A percentile compares a stretch with the other conserved stretches of the same genome.
These are phyloP conservation scores for Basidiobolus meristosporus DNA, from an alignment of 371 early-diverging fungal species.

Conservation along the genomic window DNA sequence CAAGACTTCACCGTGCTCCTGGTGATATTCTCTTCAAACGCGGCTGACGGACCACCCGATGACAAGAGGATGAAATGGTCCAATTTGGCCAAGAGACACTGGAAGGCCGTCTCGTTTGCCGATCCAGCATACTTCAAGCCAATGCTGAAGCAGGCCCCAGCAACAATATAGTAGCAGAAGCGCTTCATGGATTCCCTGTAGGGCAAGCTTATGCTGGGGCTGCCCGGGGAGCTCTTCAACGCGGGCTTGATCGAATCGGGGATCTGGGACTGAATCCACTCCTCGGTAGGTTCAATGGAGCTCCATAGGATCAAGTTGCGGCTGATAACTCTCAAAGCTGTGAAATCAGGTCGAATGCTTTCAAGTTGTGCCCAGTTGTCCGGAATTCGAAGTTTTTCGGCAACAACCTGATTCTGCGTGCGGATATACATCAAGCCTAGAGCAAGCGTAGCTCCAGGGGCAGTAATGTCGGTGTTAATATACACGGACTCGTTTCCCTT, in stretches of 20 bases:
- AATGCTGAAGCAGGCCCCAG: constrained; percentile 63
- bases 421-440: constrained; percentile 64
- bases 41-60: too few relatives aligned
- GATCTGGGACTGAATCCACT: constrained; percentile 46
- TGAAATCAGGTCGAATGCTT: constrained; percentile 42
- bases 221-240: too few relatives aligned
- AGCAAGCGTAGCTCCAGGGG: constrained; percentile 60
- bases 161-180: constrained; percentile 35
- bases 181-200: constrained; percentile 30
- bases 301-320: constrained; percentile 57
- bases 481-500: constrained; percentile 1
- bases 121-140: constrained; percentile 71
- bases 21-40: too few relatives aligned
- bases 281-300: constrained; percentile 22
- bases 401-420: constrained; percentile 41
- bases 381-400: constrained; percentile 35
- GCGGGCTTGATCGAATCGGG: too few relatives aligned
- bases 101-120: constrained; percentile 22
- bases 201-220: too few relatives aligned
- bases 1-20: constrained; percentile 30
- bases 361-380: constrained; percentile 31
- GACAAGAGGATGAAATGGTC: too few relatives aligned
- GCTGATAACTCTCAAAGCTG: constrained; percentile 43
- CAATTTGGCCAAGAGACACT: too few relatives aligned
- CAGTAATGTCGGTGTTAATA: constrained; percentile 24